phyloP scores from a whole-genome alignment of 805 yeast species.

The Saturnispora sanitii region DNA sequence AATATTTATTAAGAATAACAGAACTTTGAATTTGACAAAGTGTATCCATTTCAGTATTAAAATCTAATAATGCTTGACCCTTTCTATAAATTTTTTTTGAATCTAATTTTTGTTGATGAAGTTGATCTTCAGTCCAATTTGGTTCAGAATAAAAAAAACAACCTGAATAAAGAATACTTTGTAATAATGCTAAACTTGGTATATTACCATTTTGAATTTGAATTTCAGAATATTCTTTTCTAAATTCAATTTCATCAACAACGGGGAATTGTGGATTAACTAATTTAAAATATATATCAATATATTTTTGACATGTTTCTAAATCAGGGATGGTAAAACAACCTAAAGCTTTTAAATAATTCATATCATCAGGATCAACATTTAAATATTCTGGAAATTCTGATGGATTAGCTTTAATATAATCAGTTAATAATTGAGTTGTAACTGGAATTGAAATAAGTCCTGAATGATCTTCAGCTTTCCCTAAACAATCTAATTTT shows the following conservation, averaged over 20 bases:
- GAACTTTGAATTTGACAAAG: constrained; percentile 52
- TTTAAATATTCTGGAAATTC: constrained; percentile 8
- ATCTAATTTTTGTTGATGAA: constrained; percentile 30
- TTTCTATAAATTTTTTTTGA: constrained; percentile 51
- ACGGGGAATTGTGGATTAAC: constrained; percentile 66
- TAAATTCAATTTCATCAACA: constrained; percentile 50
- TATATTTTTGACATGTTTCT: constrained; percentile 48
- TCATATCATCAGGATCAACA: constrained; percentile 15
- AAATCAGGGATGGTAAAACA: constrained; percentile 61
- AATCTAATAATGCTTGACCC: constrained; percentile 66
- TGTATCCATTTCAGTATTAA: constrained; percentile 58
- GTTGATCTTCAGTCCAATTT: constrained; percentile 33
- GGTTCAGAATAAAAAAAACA: constrained; percentile 51
- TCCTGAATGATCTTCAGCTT: constrained; percentile 26
- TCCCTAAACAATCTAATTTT: constrained; percentile 13
- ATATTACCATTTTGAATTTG: constrained; percentile 33
- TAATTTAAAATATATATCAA: constrained; percentile 50
- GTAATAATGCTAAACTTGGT: constrained; percentile 53
- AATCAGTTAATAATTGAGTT: constrained; percentile 24
- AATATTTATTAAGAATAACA: constrained; percentile 52
- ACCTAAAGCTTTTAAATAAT: constrained; percentile 30
- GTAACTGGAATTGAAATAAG: constrained; percentile 24
- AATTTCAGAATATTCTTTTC: constrained; percentile 45
- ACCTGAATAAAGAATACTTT: constrained; percentile 61
- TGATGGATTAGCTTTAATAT: constrained; percentile 8